A percentile compares a stretch with the other conserved stretches of the same genome.
Conservation (phyloP, 2,329 filamentous ascomycete genomes). For the Nigrograna mackinnonii region DNA sequence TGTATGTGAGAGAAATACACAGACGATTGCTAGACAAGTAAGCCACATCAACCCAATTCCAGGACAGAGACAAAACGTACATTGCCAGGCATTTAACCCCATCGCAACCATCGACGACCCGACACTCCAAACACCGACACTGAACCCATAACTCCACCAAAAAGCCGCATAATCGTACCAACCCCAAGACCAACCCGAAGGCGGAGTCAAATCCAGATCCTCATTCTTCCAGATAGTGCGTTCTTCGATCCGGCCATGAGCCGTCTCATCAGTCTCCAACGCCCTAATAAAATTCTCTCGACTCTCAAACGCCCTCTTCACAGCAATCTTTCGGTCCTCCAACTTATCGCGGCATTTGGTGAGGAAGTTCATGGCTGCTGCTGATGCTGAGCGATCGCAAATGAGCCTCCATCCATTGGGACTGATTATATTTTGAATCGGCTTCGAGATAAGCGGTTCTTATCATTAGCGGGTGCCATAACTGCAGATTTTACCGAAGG, state of each 20-base stretch:
- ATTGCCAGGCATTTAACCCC: slow-evolving; percentile 9
- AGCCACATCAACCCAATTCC: no score
- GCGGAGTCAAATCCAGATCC: slow-evolving; percentile 15
- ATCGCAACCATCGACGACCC: slow-evolving; percentile 9
- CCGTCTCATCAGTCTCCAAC: slow-evolving; percentile 11
- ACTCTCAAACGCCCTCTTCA: slow-evolving; percentile 9
- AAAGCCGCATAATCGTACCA: slow-evolving; percentile 16
- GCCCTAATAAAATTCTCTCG: slow-evolving; percentile 8
- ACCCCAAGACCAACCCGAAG: slow-evolving; percentile 13
- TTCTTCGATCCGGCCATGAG: slow-evolving; percentile 7
- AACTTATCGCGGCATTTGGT: slow-evolving; percentile 4
- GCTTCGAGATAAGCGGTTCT: no score
- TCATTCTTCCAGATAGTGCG: slow-evolving; percentile 17
- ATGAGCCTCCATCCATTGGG: no score
- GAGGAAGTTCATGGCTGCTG: no score
- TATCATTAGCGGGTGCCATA: not conserved
- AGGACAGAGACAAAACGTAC: slow-evolving; percentile 5
- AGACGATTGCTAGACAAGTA: slow-evolving; percentile 5
- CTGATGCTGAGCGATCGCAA: no score
- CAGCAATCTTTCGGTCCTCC: slow-evolving; percentile 1
- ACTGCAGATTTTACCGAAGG: not conserved
- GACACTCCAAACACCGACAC: slow-evolving; percentile 11
- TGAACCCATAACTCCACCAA: slow-evolving; percentile 17
- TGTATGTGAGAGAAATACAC: slow-evolving; percentile 3
- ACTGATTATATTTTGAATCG: no score